Percentiles rank a stretch among this genome's conserved stretches.
Evolutionary conservation across 768 basidiomycete genomes (phyloP).

Genomic region (Leccinellum luteum): DNA sequence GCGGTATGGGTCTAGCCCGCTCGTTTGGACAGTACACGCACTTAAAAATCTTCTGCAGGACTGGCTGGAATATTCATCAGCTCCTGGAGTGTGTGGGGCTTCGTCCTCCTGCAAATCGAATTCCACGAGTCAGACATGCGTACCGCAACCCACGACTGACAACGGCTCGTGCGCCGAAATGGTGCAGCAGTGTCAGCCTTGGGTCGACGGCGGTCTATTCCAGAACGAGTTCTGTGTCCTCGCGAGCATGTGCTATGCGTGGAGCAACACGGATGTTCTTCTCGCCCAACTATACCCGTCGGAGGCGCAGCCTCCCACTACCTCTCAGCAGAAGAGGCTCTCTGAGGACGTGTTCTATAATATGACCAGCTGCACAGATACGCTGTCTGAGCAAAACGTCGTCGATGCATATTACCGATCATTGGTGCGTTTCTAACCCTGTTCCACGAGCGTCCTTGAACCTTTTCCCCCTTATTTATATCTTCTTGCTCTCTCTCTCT

Average conservation of each 20-base stretch:
- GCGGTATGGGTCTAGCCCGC: conserved; percentile 4
- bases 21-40: not conserved
- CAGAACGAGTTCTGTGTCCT: conserved; percentile 25
- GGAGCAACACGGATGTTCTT: conserved; percentile 21
- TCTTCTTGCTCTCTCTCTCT: not conserved
- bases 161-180: conserved; percentile 23
- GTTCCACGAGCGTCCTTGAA: not conserved
- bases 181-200: conserved; percentile 15
- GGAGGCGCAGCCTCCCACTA: conserved; percentile 3
- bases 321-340: conserved; percentile 10
- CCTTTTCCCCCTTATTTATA: too few relatives aligned
- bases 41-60: conserved; percentile 11
- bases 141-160: conserved; percentile 20
- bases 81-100: conserved; percentile 19
- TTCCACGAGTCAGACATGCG: conserved; percentile 8
- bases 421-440: conserved; percentile 9
- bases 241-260: conserved; percentile 24
- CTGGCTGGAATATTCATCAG: conserved; percentile 22
- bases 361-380: conserved; percentile 16
- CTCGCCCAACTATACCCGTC: conserved; percentile 13
- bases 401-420: conserved; percentile 21
- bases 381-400: conserved; percentile 20
- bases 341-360: conserved; percentile 19
- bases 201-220: conserved; percentile 21
- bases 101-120: conserved; percentile 10